These are phyloP conservation scores for Pichia manshurica DNA, from an alignment of 805 yeast species.

Conservation along the genomic window DNA sequence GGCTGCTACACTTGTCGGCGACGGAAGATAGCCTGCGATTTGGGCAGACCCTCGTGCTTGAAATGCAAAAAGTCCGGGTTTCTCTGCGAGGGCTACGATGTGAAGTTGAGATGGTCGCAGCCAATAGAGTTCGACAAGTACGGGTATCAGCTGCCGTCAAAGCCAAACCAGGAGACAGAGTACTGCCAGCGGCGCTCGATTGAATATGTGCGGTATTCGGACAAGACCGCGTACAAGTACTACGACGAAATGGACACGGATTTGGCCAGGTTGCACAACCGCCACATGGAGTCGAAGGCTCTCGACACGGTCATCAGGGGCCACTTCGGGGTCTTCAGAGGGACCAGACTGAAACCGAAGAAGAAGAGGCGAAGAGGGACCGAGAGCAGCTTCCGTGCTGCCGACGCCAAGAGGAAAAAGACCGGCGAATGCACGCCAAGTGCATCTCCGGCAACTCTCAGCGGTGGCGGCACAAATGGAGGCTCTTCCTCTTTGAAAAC, in stretches of 20 bases:
- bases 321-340: conserved; percentile 79
- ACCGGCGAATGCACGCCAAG: no score
- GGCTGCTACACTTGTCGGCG: conserved; percentile 88
- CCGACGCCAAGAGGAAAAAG: no score
- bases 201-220: conserved; percentile 69
- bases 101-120: conserved; percentile 72
- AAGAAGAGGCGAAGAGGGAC: conserved; percentile 16
- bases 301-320: conserved; percentile 40
- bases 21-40: conserved; percentile 76
- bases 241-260: conserved; percentile 82
- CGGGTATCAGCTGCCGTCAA: conserved; percentile 36
- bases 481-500: no score
- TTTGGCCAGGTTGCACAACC: conserved; percentile 48
- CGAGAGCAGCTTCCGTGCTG: no score
- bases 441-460: no score
- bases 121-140: conserved; percentile 47
- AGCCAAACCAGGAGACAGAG: conserved; percentile 35
- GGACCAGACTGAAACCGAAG: conserved; percentile 24
- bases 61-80: conserved; percentile 64
- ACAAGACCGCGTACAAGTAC: conserved; percentile 50
- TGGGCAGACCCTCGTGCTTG: conserved; percentile 61
- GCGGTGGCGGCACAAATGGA: no score
- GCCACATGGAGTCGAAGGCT: conserved; percentile 34
- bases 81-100: conserved; percentile 76
- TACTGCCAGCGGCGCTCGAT: conserved; percentile 65